Percentiles rank a stretch among this genome's conserved stretches.
Conservation (phyloP, 345 rosid genomes). For the Corymbia maculata region DNA sequence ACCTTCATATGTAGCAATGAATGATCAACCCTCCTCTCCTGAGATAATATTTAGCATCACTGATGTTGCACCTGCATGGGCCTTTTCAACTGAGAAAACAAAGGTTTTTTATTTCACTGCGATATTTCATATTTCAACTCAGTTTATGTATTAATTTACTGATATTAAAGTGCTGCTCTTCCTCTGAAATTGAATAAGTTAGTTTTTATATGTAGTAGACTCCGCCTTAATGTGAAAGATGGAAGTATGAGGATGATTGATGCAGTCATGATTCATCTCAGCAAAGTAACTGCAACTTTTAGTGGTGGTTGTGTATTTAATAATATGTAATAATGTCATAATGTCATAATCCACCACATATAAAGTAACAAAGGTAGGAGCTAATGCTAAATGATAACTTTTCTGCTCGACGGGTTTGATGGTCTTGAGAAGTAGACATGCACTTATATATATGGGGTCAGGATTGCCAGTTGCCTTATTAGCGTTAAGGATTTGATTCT, state of each 20-base stretch:
- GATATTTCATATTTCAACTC: not conserved
- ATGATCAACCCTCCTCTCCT: slow-evolving; percentile 28
- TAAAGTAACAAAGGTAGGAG: not conserved
- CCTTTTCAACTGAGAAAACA: slow-evolving; percentile 70
- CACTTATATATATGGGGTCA: not conserved
- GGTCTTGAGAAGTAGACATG: not conserved
- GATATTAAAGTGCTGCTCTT: not conserved
- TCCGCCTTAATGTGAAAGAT: not conserved
- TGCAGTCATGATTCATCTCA: not conserved
- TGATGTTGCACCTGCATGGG: slow-evolving; percentile 82
- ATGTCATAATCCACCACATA: not conserved
- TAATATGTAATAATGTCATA: not conserved
- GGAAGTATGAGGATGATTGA: not conserved
- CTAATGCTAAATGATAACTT: not conserved
- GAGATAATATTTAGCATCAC: slow-evolving; percentile 59
- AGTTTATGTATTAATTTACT: not conserved
- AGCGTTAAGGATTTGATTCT: not conserved
- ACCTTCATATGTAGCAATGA: slow-evolving; percentile 24
- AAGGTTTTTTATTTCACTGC: slow-evolving; percentile 35
- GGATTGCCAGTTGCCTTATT: not conserved
- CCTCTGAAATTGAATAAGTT: not conserved
- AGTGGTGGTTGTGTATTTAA: not conserved
- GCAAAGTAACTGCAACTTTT: not conserved
- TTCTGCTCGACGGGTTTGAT: not conserved
- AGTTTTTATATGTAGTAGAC: not conserved